These are phyloP conservation scores for Amniculicola lignicola DNA, from an alignment of 495 filamentous ascomycete genomes.

Conservation along the genomic window DNA sequence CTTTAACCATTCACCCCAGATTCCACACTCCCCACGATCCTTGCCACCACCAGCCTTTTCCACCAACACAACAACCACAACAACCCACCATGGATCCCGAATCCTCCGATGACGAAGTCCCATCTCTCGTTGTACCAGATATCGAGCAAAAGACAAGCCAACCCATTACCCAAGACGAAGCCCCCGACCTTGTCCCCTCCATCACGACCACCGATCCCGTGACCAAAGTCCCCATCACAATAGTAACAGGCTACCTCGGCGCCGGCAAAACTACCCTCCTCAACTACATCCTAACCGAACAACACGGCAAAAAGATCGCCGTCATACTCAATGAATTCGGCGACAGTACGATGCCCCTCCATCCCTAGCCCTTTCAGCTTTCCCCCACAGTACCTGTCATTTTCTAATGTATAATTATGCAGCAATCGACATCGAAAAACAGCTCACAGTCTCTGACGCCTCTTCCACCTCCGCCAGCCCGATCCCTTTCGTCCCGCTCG, in stretches of 20 bases:
- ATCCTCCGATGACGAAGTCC: conserved; percentile 55
- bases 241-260: conserved; percentile 90
- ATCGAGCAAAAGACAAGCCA: too few relatives aligned
- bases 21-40: too few relatives aligned
- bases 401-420: background rate
- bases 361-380: background rate
- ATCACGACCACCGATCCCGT: conserved; percentile 27
- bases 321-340: conserved; percentile 99
- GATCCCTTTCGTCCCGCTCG: conserved; percentile 50
- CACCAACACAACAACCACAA: too few relatives aligned
- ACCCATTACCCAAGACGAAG: background rate
- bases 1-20: too few relatives aligned
- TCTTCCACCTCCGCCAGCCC: conserved; percentile 15
- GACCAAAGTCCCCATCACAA: conserved; percentile 83
- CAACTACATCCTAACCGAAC: conserved; percentile 90
- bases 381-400: too few relatives aligned
- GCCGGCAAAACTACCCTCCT: conserved; percentile 93
- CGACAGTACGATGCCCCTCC: conserved; percentile 62
- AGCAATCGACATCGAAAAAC: conserved; percentile 94
- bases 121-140: conserved; percentile 64
- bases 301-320: conserved; percentile 95
- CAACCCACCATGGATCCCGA: conserved; percentile 7
- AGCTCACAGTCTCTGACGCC: conserved; percentile 74
- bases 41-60: too few relatives aligned
- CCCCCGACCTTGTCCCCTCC: background rate